Conservation (phyloP, 768 basidiomycete genomes). For the Russula ochroleuca region DNA sequence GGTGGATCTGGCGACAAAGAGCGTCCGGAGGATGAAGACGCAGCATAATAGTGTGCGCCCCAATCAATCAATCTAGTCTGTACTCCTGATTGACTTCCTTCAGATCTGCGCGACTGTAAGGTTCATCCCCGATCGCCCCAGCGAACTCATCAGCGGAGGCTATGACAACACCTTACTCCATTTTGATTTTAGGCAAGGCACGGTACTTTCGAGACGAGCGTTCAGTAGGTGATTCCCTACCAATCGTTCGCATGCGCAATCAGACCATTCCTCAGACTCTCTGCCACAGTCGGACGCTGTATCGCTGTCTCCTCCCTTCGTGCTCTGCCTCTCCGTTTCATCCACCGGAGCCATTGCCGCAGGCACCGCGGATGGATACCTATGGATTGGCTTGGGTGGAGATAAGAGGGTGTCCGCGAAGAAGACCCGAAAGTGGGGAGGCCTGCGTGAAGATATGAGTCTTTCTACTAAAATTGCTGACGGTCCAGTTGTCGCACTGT, state of each 20-base stretch:
- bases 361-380: slow-evolving; percentile 70
- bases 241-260: slow-evolving; percentile 13
- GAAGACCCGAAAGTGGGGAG: slow-evolving; percentile 66
- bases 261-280: slow-evolving; percentile 34
- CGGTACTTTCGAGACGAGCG: slow-evolving; percentile 52
- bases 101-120: slow-evolving; percentile 68
- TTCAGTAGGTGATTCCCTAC: slow-evolving; percentile 43
- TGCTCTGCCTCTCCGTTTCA: slow-evolving; percentile 59
- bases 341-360: slow-evolving; percentile 57
- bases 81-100: slow-evolving; percentile 12
- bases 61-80: background rate
- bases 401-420: slow-evolving; percentile 46
- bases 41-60: slow-evolving; percentile 58
- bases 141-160: slow-evolving; percentile 72
- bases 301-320: slow-evolving; percentile 69
- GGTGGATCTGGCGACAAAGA: slow-evolving; percentile 51
- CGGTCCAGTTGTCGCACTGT: slow-evolving; percentile 74
- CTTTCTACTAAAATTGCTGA: slow-evolving; percentile 52
- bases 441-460: slow-evolving; percentile 49
- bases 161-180: slow-evolving; percentile 69
- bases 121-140: slow-evolving; percentile 67
- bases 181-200: slow-evolving; percentile 57
- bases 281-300: slow-evolving; percentile 44
- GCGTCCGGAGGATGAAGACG: slow-evolving; percentile 53
- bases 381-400: slow-evolving; percentile 66